These are phyloP conservation scores for Penicilliopsis zonata DNA, from an alignment of 495 filamentous ascomycete species.

Conservation along the genomic window DNA sequence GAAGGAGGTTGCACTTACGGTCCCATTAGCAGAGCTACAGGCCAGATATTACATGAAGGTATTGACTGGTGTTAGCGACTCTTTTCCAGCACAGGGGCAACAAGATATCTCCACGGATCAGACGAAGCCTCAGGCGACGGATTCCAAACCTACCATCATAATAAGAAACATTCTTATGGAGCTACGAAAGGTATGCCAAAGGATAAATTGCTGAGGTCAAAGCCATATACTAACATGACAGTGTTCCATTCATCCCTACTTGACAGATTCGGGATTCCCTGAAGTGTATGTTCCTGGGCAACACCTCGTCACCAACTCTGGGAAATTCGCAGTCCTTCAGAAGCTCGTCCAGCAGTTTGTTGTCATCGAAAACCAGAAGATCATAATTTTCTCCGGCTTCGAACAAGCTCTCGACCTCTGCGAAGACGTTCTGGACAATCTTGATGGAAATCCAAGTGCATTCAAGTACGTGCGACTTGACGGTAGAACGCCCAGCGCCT, in stretches of 20 bases:
- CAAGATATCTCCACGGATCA: too few species aligned
- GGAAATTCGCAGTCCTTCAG: conserved; percentile 52
- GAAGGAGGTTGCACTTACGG: conserved; percentile 45
- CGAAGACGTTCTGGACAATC: conserved; percentile 43
- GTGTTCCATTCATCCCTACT: conserved; percentile 52
- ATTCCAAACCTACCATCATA: too few species aligned
- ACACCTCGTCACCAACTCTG: conserved; percentile 44
- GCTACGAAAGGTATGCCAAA: conserved; percentile 35
- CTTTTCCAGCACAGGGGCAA: too few species aligned
- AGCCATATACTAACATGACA: conserved; percentile 4
- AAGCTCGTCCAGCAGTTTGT: conserved; percentile 49
- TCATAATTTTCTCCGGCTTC: conserved; percentile 54
- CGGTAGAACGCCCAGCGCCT: conserved; percentile 39
- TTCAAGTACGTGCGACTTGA: conserved; percentile 48
- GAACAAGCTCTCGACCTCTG: conserved; percentile 45
- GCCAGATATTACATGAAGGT: conserved; percentile 48
- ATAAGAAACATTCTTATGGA: conserved; percentile 51
- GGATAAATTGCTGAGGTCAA: neutral
- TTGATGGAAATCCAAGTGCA: conserved; percentile 27
- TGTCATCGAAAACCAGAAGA: conserved; percentile 42
- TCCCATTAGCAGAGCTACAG: conserved; percentile 51
- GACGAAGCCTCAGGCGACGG: too few species aligned
- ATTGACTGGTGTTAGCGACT: conserved; percentile 41
- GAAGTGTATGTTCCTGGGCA: conserved; percentile 7
- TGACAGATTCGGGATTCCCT: conserved; percentile 18